Evolutionary conservation across 352 stramenopile genomes (phyloP), one percentile per base, ranked within the genome.

Genomic region (Phytophthora constricta): DNA sequence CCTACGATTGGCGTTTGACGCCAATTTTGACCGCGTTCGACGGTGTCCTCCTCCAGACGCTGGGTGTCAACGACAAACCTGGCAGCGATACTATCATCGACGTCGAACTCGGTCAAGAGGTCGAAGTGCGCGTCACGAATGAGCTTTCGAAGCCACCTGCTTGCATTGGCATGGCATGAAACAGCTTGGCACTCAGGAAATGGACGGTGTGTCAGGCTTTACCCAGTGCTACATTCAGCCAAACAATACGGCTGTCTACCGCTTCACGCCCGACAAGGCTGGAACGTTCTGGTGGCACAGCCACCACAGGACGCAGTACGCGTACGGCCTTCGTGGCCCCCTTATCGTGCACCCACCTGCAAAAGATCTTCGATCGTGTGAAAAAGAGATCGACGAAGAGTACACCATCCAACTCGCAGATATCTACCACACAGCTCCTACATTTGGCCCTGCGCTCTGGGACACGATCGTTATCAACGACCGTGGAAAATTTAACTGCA

Each of bases 201-300:
- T 73, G 68, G 72, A 80, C 37, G 72, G 72, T 13, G 8, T 53
- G 1, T 74, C 72, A 1, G 51, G 54, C 27, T 48, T 80, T 58
- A 74, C 72, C 2, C 72, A 80, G 42, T 80, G 72, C 41, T 48
- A 58, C n/a, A 79, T 79, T 26, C 22, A 31, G n/a, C 48, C 68
- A 5, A 65, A 69, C 22, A 49, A 14, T 17, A 59, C 62, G 0
- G 58, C 56, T 8, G 39, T 70, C 7, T 80, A 80, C 47, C 37
- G 22, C 22, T 76, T 77, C 47, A 50, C 42, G 37, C 68, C 58
- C 4, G 58, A 69, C 41, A 67, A 69, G 39, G 28, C 53, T 1
- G 72, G 68, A 5, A 78, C 31, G 33, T 77, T 73, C 52, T 80
- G 72, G 72, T 80, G 64, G 52, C 70, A 78, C 54, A 64, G 56